Conservation (phyloP, 2,329 filamentous ascomycete species). For the Alternaria arbusti region DNA sequence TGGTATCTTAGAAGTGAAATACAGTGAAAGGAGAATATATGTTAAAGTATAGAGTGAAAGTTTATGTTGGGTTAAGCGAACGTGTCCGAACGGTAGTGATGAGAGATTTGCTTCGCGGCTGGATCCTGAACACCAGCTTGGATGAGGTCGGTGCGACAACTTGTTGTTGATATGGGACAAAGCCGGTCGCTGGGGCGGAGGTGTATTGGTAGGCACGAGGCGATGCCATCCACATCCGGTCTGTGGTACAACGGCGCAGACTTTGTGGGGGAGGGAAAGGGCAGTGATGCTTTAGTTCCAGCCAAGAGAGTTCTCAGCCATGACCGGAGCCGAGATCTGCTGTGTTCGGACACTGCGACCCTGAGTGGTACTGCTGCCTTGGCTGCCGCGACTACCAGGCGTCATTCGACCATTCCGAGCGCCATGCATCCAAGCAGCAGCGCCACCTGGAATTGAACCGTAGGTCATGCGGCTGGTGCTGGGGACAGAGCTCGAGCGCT, state of each 20-base stretch:
- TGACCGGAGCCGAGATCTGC: constrained; percentile 87
- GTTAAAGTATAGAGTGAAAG: constrained; percentile 38
- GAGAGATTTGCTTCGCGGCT: constrained; percentile 22
- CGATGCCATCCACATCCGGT: constrained; percentile 15
- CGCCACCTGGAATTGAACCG: constrained; percentile 49
- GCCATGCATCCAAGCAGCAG: constrained; percentile 57
- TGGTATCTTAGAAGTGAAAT: constrained; percentile 53
- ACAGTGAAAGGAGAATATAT: constrained; percentile 32
- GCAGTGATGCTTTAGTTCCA: constrained; percentile 73
- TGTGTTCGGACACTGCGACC: constrained; percentile 68
- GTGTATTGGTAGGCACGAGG: constrained; percentile 26
- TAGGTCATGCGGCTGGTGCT: constrained; percentile 65
- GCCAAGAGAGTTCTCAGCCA: constrained; percentile 91
- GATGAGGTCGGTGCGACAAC: constrained; percentile 15
- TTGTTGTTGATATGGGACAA: constrained; percentile 5
- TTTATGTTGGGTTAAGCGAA: constrained; percentile 40
- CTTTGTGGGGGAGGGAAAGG: constrained; percentile 12
- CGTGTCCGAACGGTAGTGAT: constrained; percentile 44
- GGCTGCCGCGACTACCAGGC: constrained; percentile 51
- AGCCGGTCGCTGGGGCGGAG: constrained; percentile 15
- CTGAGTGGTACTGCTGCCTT: constrained; percentile 64
- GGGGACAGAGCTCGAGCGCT: constrained; percentile 76
- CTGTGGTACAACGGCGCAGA: constrained; percentile 42
- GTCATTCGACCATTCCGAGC: constrained; percentile 49
- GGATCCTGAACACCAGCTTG: constrained; percentile 21